These are phyloP conservation scores for Plasmodium knowlesi DNA, from an alignment of 169 alveolate genomes.

Conservation along the genomic window DNA sequence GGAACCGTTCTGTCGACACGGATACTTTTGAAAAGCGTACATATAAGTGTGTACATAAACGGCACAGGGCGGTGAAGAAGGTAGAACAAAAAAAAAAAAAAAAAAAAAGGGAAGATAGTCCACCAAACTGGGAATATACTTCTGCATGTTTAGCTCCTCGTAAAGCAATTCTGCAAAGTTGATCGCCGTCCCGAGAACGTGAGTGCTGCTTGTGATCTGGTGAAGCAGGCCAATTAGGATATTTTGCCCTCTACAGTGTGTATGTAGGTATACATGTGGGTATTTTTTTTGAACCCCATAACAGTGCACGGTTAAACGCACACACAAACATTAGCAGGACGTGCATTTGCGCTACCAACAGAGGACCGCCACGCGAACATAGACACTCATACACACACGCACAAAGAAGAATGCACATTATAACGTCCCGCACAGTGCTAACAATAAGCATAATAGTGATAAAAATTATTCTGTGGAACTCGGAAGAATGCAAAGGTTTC, in stretches of 20 bases:
- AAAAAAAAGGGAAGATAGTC: not conserved
- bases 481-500: constrained; percentile 1
- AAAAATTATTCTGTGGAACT: constrained; percentile 17
- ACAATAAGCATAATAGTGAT: not conserved
- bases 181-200: not conserved
- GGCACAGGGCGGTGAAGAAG: not conserved
- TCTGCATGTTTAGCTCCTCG: not conserved
- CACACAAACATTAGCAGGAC: not conserved
- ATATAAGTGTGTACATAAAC: not conserved
- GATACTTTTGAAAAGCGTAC: not conserved
- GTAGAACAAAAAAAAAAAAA: not conserved
- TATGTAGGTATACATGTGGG: not conserved
- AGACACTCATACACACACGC: not conserved
- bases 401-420: not conserved
- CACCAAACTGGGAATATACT: not conserved
- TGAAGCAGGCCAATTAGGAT: not conserved
- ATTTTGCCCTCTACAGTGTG: not conserved
- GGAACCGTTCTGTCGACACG: not conserved
- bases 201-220: not conserved
- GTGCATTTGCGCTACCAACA: not conserved
- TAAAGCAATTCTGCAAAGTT: not conserved
- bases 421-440: not conserved
- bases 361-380: not conserved
- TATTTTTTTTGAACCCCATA: not conserved
- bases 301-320: not conserved